phyloP scores from a whole-genome alignment of 441 rosid genomes.

The Populus hybrid region DNA sequence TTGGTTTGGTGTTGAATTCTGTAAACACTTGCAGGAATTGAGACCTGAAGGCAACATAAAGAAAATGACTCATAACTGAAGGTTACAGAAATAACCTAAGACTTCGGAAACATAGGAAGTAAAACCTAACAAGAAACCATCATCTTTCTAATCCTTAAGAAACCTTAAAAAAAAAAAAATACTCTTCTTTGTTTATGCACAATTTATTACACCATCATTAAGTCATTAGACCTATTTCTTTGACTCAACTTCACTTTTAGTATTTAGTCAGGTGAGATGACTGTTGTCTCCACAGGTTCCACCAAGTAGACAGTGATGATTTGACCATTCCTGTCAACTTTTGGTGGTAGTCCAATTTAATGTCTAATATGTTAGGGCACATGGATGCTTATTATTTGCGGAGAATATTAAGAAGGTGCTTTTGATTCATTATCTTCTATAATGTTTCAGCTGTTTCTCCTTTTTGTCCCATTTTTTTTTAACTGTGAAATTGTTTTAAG shows the following conservation, averaged over 20 bases:
- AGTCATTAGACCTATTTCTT: background rate
- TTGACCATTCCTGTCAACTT: constrained; percentile 83
- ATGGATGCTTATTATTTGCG: constrained; percentile 92
- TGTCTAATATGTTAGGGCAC: constrained; percentile 67
- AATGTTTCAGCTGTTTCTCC: background rate
- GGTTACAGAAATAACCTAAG: no score
- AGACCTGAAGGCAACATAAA: no score
- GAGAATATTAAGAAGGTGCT: constrained; percentile 67
- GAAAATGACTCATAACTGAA: no score
- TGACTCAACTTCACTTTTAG: constrained; percentile 8
- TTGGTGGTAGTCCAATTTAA: constrained; percentile 81
- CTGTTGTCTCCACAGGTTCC: constrained; percentile 57
- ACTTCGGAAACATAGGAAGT: background rate
- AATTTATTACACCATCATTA: background rate
- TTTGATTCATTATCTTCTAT: constrained; percentile 15
- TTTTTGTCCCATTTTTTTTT: no score
- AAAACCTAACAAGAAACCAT: background rate
- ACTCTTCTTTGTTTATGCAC: no score
- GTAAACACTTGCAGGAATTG: no score
- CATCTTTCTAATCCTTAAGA: background rate
- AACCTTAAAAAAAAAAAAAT: no score
- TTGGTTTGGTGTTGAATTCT: no score
- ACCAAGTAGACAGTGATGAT: constrained; percentile 82
- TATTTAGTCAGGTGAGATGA: constrained; percentile 16
- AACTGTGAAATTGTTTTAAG: no score